Percentiles rank a stretch among this genome's conserved stretches.
phyloP scores from a whole-genome alignment of 2,329 filamentous ascomycete species.

The Aspergillus costaricaensis region DNA sequence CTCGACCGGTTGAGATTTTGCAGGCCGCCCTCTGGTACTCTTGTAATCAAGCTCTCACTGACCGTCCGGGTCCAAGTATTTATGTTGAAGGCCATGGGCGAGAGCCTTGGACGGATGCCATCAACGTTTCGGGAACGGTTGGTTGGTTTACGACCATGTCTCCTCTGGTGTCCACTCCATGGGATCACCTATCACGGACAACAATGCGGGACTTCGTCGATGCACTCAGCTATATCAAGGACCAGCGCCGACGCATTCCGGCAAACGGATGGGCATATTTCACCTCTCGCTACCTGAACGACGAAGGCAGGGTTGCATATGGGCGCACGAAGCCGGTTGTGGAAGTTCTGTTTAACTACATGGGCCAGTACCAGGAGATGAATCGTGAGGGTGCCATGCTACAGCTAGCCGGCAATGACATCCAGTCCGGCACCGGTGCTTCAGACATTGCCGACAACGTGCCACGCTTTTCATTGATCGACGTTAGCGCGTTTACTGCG shows the following conservation, averaged over 20 bases:
- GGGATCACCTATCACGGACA: not conserved
- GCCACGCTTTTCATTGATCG: not conserved
- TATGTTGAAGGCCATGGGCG: slow-evolving; percentile 16
- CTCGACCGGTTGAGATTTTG: slow-evolving; percentile 8
- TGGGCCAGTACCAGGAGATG: slow-evolving; percentile 7
- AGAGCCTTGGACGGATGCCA: not conserved
- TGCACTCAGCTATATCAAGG: slow-evolving; percentile 7
- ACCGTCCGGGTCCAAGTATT: slow-evolving; percentile 3
- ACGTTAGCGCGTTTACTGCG: not conserved
- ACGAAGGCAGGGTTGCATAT: not conserved
- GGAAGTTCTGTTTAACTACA: slow-evolving; percentile 12
- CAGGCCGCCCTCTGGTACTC: slow-evolving; percentile 6
- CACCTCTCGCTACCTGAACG: slow-evolving; percentile 1
- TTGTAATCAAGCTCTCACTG: not conserved
- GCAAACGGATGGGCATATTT: slow-evolving; percentile 8
- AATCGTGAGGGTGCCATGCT: not conserved
- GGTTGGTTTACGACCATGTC: slow-evolving; percentile 11
- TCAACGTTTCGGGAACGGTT: slow-evolving; percentile 8
- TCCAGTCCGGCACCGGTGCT: not conserved
- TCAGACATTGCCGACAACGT: not conserved
- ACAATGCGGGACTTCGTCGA: not conserved
- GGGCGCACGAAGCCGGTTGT: not conserved
- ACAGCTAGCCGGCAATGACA: not conserved
- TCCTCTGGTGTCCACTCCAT: not conserved
- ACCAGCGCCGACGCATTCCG: slow-evolving; percentile 3